Conservation (phyloP, 352 stramenopile genomes). For the Phytophthora kernoviae region DNA sequence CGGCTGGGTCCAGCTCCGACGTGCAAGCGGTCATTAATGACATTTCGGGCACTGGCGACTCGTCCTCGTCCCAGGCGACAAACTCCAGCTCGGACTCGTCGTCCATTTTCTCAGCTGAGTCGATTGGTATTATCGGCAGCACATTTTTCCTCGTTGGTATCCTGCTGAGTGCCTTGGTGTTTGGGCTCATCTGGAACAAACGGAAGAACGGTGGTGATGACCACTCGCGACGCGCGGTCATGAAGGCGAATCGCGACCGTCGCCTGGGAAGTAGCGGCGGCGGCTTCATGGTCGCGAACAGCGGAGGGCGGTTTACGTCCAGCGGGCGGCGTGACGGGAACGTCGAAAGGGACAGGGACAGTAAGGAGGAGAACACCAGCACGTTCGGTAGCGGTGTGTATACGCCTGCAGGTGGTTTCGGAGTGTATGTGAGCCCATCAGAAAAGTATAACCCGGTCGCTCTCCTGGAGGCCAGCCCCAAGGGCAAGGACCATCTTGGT, state of each 20-base stretch:
- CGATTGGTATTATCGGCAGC: conserved; percentile 57
- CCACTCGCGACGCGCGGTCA: conserved; percentile 6
- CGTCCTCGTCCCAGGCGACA: conserved; percentile 2
- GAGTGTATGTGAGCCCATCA: conserved; percentile 33
- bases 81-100: conserved; percentile 24
- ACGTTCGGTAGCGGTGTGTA: conserved; percentile 50
- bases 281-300: conserved; percentile 24
- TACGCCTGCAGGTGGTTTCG: conserved; percentile 19
- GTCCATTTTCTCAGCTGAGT: conserved; percentile 48
- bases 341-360: conserved; percentile 40
- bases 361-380: conserved; percentile 52
- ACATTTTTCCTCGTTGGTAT: conserved; percentile 52
- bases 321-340: conserved; percentile 31
- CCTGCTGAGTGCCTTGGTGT: conserved; percentile 41
- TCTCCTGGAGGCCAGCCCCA: conserved; percentile 62
- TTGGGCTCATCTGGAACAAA: conserved; percentile 42
- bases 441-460: conserved; percentile 60
- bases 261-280: conserved; percentile 33
- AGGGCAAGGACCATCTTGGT: conserved; percentile 26
- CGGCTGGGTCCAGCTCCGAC: conserved; percentile 11
- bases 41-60: conserved; percentile 23
- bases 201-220: conserved; percentile 19
- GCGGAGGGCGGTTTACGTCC: conserved; percentile 15
- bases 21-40: conserved; percentile 19
- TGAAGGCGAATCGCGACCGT: conserved; percentile 37